Percentiles rank a stretch among this genome's conserved stretches.
phyloP scores from a whole-genome alignment of 768 basidiomycete species.

The Hericium coralloides region DNA sequence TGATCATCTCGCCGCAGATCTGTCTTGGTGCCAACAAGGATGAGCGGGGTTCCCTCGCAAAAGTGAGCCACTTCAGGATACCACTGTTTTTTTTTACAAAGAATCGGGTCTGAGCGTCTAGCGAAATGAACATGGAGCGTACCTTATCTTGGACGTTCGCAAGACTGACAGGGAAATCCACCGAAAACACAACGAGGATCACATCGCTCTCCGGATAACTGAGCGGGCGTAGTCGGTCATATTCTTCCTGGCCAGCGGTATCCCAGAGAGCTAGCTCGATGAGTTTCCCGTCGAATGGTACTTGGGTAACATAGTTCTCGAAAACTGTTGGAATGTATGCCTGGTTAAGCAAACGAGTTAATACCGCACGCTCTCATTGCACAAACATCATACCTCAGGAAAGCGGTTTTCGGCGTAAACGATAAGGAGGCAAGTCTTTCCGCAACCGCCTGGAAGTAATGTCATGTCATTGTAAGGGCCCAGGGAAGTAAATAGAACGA shows the following conservation, averaged over 20 bases:
- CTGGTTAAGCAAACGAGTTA: slow-evolving; percentile 31
- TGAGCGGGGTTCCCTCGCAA: slow-evolving; percentile 80
- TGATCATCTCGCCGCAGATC: slow-evolving; percentile 84
- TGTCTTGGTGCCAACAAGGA: slow-evolving; percentile 90
- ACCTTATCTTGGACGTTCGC: slow-evolving; percentile 90
- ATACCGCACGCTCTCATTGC: neutral
- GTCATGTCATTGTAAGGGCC: slow-evolving; percentile 16
- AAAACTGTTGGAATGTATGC: slow-evolving; percentile 91
- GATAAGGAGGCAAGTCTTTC: slow-evolving; percentile 93
- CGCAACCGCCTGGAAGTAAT: slow-evolving; percentile 55
- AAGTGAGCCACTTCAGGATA: slow-evolving; percentile 90
- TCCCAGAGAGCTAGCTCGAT: slow-evolving; percentile 98
- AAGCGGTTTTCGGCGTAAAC: slow-evolving; percentile 96
- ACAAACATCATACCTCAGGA: slow-evolving; percentile 65
- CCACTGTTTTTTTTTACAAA: slow-evolving; percentile 55
- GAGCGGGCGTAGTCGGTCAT: slow-evolving; percentile 79
- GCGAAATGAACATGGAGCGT: slow-evolving; percentile 14
- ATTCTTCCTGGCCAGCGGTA: slow-evolving; percentile 96
- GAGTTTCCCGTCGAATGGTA: slow-evolving; percentile 78
- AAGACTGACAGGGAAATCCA: slow-evolving; percentile 87
- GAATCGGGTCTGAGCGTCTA: neutral
- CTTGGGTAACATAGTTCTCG: slow-evolving; percentile 88
- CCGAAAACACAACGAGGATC: slow-evolving; percentile 89
- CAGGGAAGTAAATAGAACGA: slow-evolving; percentile 24
- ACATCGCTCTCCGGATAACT: slow-evolving; percentile 87